Evolutionary conservation across 257 asterid species (phyloP), one percentile per base, ranked within the genome.

Genomic region (Voacanga thouarsii): DNA sequence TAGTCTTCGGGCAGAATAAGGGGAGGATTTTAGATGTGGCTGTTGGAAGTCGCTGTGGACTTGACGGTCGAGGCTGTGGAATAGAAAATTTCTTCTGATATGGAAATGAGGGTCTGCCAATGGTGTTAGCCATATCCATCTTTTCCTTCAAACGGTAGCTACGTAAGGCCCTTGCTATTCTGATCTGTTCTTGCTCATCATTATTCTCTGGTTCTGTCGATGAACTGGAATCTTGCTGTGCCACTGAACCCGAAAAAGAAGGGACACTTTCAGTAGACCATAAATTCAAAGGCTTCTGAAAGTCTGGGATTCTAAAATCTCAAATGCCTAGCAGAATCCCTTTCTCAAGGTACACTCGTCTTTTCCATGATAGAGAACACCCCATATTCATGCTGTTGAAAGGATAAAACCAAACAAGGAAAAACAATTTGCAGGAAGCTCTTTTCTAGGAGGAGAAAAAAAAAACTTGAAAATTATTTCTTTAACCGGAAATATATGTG

Each of bases 21-120:
- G 97, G 98, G 47, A 93, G 96, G 79, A 91, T 90, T 85, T 88
- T 93, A 79, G 97, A 93, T 21, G 87, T 78, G 23, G 97, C 53
- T 14, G 75, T 65, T 6, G 89, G 75, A 53, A 83, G 90, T 2
- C 84, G 89, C 74, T 85, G 92, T 21, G 94, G 91, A 83, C 92
- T 90, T n/a, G 92, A 86, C 74, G 93, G 90, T 26, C 88, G 88
- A 19, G 90, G 90, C 37, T 83, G 61, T 28, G 87, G 86, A 50
- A 61, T 41, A 11, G 85, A 80, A 45, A 80, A 81, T 28, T 82
- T 85, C 75, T 79, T 83, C 80, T 82, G 90, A 75, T 88, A 89
- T 28, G 91, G 89, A 56, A 81, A 37, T 6, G 87, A 72, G 75
- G 77, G 24, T 67, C 50, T 80, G 66, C 76, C 79, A 39, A 10